phyloP scores from a whole-genome alignment of 129 eudicot genomes.

The Flaveria bidentis region DNA sequence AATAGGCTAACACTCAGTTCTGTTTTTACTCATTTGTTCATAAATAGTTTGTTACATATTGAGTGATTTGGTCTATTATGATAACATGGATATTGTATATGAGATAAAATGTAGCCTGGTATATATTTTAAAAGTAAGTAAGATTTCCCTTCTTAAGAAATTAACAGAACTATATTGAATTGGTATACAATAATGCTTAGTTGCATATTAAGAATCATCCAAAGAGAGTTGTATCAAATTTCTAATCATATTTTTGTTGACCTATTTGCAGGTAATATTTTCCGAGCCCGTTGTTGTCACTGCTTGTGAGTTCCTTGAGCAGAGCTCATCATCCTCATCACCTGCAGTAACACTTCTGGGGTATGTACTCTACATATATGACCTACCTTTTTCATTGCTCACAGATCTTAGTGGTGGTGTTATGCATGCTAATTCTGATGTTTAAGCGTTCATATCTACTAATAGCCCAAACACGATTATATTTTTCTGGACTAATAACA shows the following conservation, averaged over 20 bases:
- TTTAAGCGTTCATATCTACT: neutral
- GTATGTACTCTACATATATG: slow-evolving; percentile 37
- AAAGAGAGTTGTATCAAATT: neutral
- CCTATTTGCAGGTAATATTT: slow-evolving; percentile 70
- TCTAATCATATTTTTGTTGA: neutral
- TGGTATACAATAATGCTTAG: neutral
- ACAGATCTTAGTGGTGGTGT: neutral
- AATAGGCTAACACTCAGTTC: neutral
- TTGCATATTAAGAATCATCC: slow-evolving; percentile 3
- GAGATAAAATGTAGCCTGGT: neutral
- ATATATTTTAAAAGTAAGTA: neutral
- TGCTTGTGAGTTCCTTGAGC: slow-evolving; percentile 95
- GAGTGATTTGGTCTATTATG: slow-evolving; percentile 10
- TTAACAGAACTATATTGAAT: slow-evolving; percentile 4
- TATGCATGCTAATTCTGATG: slow-evolving; percentile 19
- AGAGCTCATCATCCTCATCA: slow-evolving; percentile 78
- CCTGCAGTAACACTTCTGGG: slow-evolving; percentile 78
- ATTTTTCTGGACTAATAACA: neutral
- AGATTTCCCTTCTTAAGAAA: neutral
- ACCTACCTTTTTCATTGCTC: neutral
- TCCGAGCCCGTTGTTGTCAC: slow-evolving; percentile 88
- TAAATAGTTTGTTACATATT: neutral
- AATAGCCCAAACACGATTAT: neutral
- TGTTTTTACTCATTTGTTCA: neutral
- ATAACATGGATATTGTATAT: neutral